These are phyloP conservation scores for Botryotinia narcissicola DNA, from an alignment of 2,329 filamentous ascomycete species.

Conservation along the genomic window DNA sequence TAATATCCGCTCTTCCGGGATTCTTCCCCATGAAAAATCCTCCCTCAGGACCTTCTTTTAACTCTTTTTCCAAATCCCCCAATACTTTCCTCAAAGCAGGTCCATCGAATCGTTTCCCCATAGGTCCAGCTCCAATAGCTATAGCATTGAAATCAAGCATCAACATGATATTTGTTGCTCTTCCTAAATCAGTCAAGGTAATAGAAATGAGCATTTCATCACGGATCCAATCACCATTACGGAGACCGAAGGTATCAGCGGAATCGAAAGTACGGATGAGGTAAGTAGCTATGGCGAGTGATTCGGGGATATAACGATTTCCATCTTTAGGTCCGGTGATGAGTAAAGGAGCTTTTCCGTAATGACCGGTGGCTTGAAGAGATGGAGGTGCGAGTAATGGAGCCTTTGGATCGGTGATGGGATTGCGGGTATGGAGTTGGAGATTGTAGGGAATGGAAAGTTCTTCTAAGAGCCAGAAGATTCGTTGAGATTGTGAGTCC, in stretches of 20 bases:
- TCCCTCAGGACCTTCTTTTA: constrained; percentile 27
- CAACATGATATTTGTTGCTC: constrained; percentile 27
- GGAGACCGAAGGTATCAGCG: constrained; percentile 33
- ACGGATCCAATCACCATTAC: constrained; percentile 36
- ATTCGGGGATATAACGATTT: constrained; percentile 34
- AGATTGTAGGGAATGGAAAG: constrained; percentile 73
- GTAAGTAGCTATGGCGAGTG: constrained; percentile 37
- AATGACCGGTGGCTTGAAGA: constrained; percentile 68
- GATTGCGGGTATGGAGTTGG: constrained; percentile 65
- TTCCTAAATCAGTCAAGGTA: constrained; percentile 26
- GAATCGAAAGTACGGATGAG: constrained; percentile 39
- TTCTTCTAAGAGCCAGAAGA: constrained; percentile 68
- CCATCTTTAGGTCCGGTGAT: constrained; percentile 35
- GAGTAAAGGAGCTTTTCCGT: constrained; percentile 82
- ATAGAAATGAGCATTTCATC: constrained; percentile 36
- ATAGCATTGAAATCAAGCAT: constrained; percentile 29
- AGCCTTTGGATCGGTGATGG: constrained; percentile 45
- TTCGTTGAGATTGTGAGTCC: constrained; percentile 63
- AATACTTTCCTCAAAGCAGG: constrained; percentile 25
- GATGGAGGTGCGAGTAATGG: constrained; percentile 62
- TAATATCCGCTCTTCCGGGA: constrained; percentile 39
- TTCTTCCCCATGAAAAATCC: constrained; percentile 34
- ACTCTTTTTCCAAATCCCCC: constrained; percentile 26
- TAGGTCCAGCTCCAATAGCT: constrained; percentile 17
- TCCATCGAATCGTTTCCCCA: constrained; percentile 20